Evolutionary conservation across 441 rosid genomes (phyloP).

Genomic region (Pelargonium cotyledonis): DNA sequence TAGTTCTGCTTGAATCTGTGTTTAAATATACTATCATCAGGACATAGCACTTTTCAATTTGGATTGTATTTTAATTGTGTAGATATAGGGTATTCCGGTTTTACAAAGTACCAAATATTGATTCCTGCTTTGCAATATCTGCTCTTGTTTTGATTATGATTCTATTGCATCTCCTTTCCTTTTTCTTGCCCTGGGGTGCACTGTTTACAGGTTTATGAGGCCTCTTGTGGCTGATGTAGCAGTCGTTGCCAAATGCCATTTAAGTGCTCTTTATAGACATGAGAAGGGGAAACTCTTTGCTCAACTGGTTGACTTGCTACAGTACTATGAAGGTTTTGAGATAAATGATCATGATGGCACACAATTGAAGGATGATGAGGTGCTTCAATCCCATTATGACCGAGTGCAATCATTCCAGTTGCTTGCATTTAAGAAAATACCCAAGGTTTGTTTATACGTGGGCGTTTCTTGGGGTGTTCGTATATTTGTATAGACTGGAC

Average conservation of each 20-base stretch:
- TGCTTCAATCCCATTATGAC: slow-evolving; percentile 83
- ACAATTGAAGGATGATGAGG: slow-evolving; percentile 90
- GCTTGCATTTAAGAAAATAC: slow-evolving; percentile 81
- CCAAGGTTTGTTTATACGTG: slow-evolving; percentile 53
- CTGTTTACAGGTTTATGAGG: slow-evolving; percentile 65
- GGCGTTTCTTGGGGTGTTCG: not conserved
- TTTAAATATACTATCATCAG: not conserved
- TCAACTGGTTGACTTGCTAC: slow-evolving; percentile 81
- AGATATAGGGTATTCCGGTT: not conserved
- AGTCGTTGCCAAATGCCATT: slow-evolving; percentile 88
- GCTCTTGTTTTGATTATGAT: slow-evolving; percentile 10
- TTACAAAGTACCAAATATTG: not conserved
- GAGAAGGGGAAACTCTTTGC: slow-evolving; percentile 89
- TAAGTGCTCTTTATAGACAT: slow-evolving; percentile 78
- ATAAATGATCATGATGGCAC: slow-evolving; percentile 95
- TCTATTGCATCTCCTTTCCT: slow-evolving; percentile 2
- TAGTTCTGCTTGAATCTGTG: not conserved
- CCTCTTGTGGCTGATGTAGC: slow-evolving; percentile 98
- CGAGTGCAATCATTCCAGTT: slow-evolving; percentile 85
- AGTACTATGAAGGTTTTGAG: slow-evolving; percentile 90
- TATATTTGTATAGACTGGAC: too few relatives aligned
- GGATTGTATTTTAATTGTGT: not conserved
- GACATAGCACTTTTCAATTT: not conserved
- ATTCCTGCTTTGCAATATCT: slow-evolving; percentile 1
- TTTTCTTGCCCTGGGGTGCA: slow-evolving; percentile 13